These are phyloP conservation scores for Tolypocladium capitatum DNA, from an alignment of 2,329 filamentous ascomycete species.

Conservation along the genomic window DNA sequence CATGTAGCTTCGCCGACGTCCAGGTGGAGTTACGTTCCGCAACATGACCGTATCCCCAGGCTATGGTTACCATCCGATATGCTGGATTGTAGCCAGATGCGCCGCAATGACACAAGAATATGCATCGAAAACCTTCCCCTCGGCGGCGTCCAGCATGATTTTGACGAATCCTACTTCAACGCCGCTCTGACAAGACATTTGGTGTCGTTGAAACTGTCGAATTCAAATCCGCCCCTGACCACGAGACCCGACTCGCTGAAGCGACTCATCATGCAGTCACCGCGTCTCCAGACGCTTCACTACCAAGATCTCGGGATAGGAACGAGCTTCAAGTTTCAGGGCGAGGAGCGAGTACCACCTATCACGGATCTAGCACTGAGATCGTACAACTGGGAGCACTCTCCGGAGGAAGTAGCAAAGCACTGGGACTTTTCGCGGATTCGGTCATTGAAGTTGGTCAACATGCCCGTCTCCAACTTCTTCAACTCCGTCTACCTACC, in stretches of 20 bases:
- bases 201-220: conserved; percentile 26
- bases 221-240: conserved; percentile 25
- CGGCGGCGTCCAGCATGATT: conserved; percentile 19
- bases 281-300: conserved; percentile 23
- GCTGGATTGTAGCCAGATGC: conserved; percentile 17
- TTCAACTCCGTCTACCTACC: conserved; percentile 25
- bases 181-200: conserved; percentile 25
- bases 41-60: conserved; percentile 14
- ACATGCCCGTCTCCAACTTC: conserved; percentile 31
- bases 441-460: conserved; percentile 24
- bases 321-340: conserved; percentile 26
- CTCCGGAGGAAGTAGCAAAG: conserved; percentile 17
- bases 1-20: background rate
- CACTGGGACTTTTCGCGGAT: conserved; percentile 36
- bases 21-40: conserved; percentile 24
- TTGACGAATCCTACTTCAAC: conserved; percentile 21
- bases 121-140: conserved; percentile 29
- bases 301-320: conserved; percentile 32
- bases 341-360: conserved; percentile 27
- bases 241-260: conserved; percentile 28
- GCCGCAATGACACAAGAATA: conserved; percentile 17
- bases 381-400: conserved; percentile 37
- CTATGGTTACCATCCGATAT: conserved; percentile 26
- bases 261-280: conserved; percentile 23
- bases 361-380: conserved; percentile 26